Conservation (phyloP, 148 eudicot genomes). For the Suaeda aralocaspica region DNA sequence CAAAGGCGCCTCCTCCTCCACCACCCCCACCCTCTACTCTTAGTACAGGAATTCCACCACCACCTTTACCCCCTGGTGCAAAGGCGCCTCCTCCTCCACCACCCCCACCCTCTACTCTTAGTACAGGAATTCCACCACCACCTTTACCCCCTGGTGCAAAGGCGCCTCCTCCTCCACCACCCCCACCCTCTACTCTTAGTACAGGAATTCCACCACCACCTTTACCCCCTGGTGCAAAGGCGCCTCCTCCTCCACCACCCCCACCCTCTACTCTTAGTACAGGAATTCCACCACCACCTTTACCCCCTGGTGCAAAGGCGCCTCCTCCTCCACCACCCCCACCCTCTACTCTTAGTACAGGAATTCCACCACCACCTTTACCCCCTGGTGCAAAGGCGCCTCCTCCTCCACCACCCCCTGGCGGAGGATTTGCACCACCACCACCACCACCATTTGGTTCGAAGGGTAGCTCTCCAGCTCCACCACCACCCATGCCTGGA, state of each 20-base stretch:
- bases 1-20: conserved; percentile 18
- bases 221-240: conserved; percentile 27
- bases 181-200: conserved; percentile 27
- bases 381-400: conserved; percentile 30
- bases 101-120: conserved; percentile 13
- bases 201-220: conserved; percentile 39
- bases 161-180: conserved; percentile 25
- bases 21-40: too few species aligned
- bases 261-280: conserved; percentile 18
- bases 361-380: conserved; percentile 48
- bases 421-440: conserved; percentile 30
- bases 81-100: conserved; percentile 20
- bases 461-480: conserved; percentile 38
- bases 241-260: conserved; percentile 41
- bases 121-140: conserved; percentile 19
- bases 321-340: conserved; percentile 54
- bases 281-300: conserved; percentile 37
- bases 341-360: conserved; percentile 39
- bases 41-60: too few species aligned
- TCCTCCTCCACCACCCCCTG: conserved; percentile 57
- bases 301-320: conserved; percentile 24
- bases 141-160: conserved; percentile 14
- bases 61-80: conserved; percentile 12
- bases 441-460: conserved; percentile 44
- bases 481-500: conserved; percentile 45